Base-by-base conservation (phyloP, 768 basidiomycete genomes). In the Solioccasus polychromus region DNA sequence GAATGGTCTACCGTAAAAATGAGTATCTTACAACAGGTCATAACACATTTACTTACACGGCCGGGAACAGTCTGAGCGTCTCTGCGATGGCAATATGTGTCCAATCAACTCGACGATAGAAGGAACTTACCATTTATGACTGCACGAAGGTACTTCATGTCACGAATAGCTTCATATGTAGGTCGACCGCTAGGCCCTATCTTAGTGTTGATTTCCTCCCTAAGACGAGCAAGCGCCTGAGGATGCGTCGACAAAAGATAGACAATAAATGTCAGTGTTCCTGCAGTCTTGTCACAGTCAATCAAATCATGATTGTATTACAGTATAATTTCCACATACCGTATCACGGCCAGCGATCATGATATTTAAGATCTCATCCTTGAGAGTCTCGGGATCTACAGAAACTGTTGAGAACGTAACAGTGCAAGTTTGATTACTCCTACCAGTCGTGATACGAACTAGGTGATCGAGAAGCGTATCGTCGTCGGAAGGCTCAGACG, bases 71-170 rank as follows among this genome's bases (percentile, higher is more conserved):
- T 26, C 80, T 70, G 45, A 82, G 59, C 0, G 79, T 79, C 56
- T 82, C 81, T 71, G 45, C 15, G 37, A 25, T 5, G 39, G 37
- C 23, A 11, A 7, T 36, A 2, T 14, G 39, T 50, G 39, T 31
- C 24, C 17, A 15, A 1, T 30, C 22, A 10, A 15, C 2, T 31
- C 25, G 11, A n/a, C 9, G 11, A 7, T 12, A 30, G 19, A 37
- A 39, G 1, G 9, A 48, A 41, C 57, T 5, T 32, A 79, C 81
- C 82, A 48, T 85, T 83, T 38, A 84, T 76, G 6, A 83, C 78
- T 2, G 83, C 83, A 9, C 81, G 70, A 1, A 84, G 67, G 50
- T 75, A 83, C 55, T 77, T 83, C 78, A 84, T 80, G 8, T 78
- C 75, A 25, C 73, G 70, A 42, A 85, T 75, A 42, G 76, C 72